Evolutionary conservation across 164 flowering plant species (phyloP).

Genomic region (Protea cynaroides): DNA sequence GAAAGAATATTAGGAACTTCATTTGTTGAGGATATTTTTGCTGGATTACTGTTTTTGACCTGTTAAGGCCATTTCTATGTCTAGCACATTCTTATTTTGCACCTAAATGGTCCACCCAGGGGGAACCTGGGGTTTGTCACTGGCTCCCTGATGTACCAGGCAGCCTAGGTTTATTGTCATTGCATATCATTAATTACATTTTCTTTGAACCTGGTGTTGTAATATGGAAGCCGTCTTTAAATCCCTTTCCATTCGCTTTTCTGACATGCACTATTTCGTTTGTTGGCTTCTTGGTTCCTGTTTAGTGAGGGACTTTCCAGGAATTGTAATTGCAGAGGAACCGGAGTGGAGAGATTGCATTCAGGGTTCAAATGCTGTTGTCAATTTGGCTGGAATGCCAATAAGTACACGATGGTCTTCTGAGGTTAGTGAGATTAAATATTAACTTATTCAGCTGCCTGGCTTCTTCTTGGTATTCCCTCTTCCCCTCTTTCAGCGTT

Average conservation of each 20-base stretch:
- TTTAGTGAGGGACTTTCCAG: constrained; percentile 66
- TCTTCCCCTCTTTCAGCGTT: no score
- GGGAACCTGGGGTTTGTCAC: no score
- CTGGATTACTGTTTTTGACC: no score
- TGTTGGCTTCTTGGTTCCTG: constrained; percentile 10
- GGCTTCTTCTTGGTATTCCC: background rate
- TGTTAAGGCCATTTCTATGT: no score
- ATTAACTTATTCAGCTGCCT: background rate
- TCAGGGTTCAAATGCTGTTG: constrained; percentile 82
- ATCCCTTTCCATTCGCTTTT: background rate
- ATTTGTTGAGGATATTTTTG: no score
- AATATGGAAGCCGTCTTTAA: background rate
- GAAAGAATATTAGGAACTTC: no score
- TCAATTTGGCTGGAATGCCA: constrained; percentile 93
- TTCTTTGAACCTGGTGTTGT: no score
- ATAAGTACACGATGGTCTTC: constrained; percentile 95
- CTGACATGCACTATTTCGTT: background rate
- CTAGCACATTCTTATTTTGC: no score
- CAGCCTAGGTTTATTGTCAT: background rate
- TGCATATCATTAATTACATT: background rate
- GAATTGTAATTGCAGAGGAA: constrained; percentile 79
- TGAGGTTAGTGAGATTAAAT: constrained; percentile 46
- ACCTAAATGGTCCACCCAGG: no score
- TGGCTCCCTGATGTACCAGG: no score
- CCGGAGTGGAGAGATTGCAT: constrained; percentile 74